A percentile compares a stretch with the other conserved stretches of the same genome.
Evolutionary conservation across 2,329 filamentous ascomycete species (phyloP).

Genomic region (Fragosphaeria purpurea): DNA sequence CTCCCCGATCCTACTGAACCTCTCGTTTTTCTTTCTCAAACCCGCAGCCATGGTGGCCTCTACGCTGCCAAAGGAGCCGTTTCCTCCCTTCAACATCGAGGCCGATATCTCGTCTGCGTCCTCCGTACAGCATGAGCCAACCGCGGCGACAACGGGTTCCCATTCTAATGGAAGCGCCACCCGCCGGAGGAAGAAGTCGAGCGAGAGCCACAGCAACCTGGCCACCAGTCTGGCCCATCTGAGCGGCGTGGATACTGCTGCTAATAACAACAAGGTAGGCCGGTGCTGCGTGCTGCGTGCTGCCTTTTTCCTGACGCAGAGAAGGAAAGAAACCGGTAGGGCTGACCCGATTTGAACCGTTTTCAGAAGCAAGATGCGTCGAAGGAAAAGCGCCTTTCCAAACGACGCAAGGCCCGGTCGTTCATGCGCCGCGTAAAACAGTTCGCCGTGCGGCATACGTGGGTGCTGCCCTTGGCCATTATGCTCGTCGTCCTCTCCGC

Average conservation of each 20-base stretch:
- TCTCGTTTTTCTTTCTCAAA: too few relatives aligned
- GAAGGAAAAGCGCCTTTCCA: constrained; percentile 34
- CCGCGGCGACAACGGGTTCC: constrained; percentile 14
- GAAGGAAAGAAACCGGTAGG: too few relatives aligned
- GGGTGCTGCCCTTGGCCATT: constrained; percentile 57
- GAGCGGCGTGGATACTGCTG: constrained; percentile 8
- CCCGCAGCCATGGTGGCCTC: too few relatives aligned
- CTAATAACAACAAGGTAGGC: constrained; percentile 8
- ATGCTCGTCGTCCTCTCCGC: constrained; percentile 51
- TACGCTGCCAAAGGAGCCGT: constrained; percentile 34
- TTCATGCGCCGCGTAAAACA: constrained; percentile 43
- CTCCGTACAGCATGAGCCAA: constrained; percentile 33
- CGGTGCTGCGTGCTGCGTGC: neutral
- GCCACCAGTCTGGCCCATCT: constrained; percentile 42
- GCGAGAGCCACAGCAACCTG: constrained; percentile 42
- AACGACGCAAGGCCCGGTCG: constrained; percentile 46
- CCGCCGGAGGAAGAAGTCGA: constrained; percentile 46
- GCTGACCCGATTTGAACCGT: neutral
- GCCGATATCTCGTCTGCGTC: constrained; percentile 33
- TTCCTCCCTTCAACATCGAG: constrained; percentile 37
- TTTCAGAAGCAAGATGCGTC: constrained; percentile 7
- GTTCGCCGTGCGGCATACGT: constrained; percentile 48
- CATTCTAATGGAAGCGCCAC: constrained; percentile 15
- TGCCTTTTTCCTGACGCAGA: neutral
- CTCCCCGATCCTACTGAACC: too few relatives aligned